Evolutionary conservation across 768 basidiomycete species (phyloP), one percentile per base, ranked within the genome.

Genomic region (Megacollybia marginata): DNA sequence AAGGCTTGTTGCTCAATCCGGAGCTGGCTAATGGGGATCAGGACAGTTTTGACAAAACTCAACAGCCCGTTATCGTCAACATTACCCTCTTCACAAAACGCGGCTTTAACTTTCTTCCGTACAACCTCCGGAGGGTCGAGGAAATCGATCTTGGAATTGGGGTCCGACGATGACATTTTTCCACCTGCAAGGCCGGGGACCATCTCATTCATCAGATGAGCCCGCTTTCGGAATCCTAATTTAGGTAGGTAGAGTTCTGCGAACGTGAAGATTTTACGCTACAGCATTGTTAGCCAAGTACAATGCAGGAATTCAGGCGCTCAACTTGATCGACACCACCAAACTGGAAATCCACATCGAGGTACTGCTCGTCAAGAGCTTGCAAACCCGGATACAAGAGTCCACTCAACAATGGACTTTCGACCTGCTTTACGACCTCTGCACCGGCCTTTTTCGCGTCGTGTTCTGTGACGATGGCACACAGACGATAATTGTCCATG

Each of bases 261-360:
- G 59, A 95, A 95, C 16, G 92, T 97, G 69, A 99, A 99, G 62
- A 98, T 97, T 72, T 98, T 98, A 51, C 95, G 83, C 92, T 95
- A 62, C 18, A n/a, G 44, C 45, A 44, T 36, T 50, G 32, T 23
- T 13, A 20, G 38, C 23, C 40, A 45, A 38, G 3, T 15, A 28
- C 46, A 6, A 4, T 44, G 43, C 9, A 44, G 18, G 33, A 42
- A 28, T 15, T 44, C 5, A 23, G 23, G 11, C 13, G 44, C n/a
- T 20, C 48, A 48, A 94, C 94, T 79, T 98, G 95, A 62, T 99
- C 96, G 9, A 92, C 84, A 47, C 96, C 96, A 13, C 95, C 96
- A 56, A 99, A 99, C 66, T 98, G 96, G 70, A 99, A 95, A 64
- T 98, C 92, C 28, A 89, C 87, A 15, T 76, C 90, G 16, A 99